A percentile compares a stretch with the other conserved stretches of the same genome.
These are phyloP conservation scores for Diphasiastrum complanatum DNA, from an alignment of 83 land plant species.

Conservation along the genomic window DNA sequence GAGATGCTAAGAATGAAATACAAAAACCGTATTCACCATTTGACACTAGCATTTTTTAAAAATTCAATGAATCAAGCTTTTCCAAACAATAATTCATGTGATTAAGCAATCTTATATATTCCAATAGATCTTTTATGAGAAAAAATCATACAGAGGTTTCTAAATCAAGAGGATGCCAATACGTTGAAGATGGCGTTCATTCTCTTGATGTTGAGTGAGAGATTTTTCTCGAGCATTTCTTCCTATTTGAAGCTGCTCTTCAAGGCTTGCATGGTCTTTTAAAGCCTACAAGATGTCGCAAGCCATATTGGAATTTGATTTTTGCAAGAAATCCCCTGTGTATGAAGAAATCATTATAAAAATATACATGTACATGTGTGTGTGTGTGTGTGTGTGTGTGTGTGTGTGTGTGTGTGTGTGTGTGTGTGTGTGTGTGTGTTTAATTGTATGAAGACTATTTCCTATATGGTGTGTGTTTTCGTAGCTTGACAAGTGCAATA, in stretches of 20 bases:
- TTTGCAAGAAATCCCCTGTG: background rate
- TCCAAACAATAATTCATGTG: too few species aligned
- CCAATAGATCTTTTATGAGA: background rate
- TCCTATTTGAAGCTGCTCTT: background rate
- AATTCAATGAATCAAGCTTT: too few species aligned
- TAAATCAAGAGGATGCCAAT: too few species aligned
- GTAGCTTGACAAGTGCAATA: background rate
- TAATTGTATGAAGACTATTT: background rate
- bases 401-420: too few species aligned
- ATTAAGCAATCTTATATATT: too few species aligned
- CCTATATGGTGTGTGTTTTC: background rate
- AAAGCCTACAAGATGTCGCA: constrained; percentile 1
- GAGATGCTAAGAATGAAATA: too few species aligned
- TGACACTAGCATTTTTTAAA: too few species aligned
- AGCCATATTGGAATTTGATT: background rate
- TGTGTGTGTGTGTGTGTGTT: too few species aligned
- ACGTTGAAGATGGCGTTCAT: background rate
- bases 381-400: too few species aligned
- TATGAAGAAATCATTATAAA: background rate
- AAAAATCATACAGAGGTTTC: background rate
- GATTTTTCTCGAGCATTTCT: background rate
- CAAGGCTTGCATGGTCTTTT: constrained; percentile 5
- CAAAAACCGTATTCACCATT: too few species aligned
- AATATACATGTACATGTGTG: too few species aligned
- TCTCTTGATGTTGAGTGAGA: background rate